Conservation (phyloP, 768 basidiomycete genomes). For the Phallus indusiatus region DNA sequence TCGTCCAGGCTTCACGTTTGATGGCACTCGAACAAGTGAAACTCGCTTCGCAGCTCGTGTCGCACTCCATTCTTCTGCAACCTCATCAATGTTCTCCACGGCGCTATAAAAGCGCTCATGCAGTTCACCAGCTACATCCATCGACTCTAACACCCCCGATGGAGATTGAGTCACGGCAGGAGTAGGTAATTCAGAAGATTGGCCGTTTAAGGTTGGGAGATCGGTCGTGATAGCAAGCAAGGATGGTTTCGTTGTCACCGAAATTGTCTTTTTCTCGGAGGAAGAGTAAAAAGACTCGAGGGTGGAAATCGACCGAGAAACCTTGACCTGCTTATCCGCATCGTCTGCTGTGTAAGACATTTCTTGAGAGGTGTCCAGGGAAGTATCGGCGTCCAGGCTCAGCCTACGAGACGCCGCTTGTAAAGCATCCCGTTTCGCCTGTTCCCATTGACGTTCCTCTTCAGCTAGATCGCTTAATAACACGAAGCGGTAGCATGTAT, state of each 20-base stretch:
- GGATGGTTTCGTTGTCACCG: not conserved
- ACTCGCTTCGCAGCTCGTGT: constrained; percentile 81
- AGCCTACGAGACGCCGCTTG: constrained; percentile 63
- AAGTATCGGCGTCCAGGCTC: constrained; percentile 17
- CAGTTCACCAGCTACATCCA: constrained; percentile 11
- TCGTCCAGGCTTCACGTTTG: constrained; percentile 25
- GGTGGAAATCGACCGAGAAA: constrained; percentile 25
- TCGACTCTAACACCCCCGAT: constrained; percentile 11
- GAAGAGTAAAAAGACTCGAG: constrained; percentile 64
- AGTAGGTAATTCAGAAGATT: not conserved
- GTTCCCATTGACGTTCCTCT: constrained; percentile 57
- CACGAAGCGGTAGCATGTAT: constrained; percentile 68
- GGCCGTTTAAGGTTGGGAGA: constrained; percentile 11
- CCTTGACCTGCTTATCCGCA: constrained; percentile 19
- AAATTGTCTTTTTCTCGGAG: constrained; percentile 28
- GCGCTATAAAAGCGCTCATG: constrained; percentile 41
- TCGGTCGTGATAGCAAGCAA: not conserved
- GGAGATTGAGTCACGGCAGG: constrained; percentile 9
- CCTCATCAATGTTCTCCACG: constrained; percentile 44
- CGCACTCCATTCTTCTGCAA: constrained; percentile 84
- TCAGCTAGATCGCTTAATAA: constrained; percentile 66
- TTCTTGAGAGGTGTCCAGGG: constrained; percentile 14
- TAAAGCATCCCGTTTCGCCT: constrained; percentile 61
- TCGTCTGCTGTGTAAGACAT: constrained; percentile 16
- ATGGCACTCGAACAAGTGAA: constrained; percentile 67